Base-by-base conservation (phyloP, 73 alveolate genomes). In the Uronychia binucleata region DNA sequence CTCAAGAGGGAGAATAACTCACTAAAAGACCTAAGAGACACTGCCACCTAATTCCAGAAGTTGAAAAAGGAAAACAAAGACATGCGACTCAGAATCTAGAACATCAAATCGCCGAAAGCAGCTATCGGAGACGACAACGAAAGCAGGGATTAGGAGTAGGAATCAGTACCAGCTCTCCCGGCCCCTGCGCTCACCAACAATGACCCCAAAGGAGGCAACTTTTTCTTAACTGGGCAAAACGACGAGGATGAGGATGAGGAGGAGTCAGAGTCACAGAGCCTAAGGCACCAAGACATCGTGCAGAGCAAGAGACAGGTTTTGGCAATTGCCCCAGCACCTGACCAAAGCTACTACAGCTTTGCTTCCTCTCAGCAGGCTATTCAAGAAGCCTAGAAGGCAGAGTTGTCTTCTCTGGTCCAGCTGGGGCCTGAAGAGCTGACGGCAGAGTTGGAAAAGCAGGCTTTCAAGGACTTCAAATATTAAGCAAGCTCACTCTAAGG, bases 1-100 rank as follows among this genome's bases (percentile, higher is more conserved):
- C 80, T 94, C 0, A 82, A 90, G 78, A 93, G 90, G 59, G 98
- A 94, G 67, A 94, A 94, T 76, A 96, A 92, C 59, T 83, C 91
- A 77, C 84, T 94, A 29, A 89, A 88, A 79, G 85, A 86, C 27
- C 35, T 75, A 34, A 91, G 90, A 25, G 34, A 92, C 30, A 92
- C 94, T 28, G 85, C 78, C 30, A 77, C 93, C 26, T 94, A 90
- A 27, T 84, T 94, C 1, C 97, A 93, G 77, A 59, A 86, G 60
- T 78, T 94, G 75, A 90, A 84, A 79, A 32, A 90, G 75, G 98
- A 94, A 89, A 94, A 94, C 89, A 92, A 93, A 74, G 80, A 85
- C 14, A 89, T 94, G 96, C 89, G 88, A 77, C 57, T 85, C 32
- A 93, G 93, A 75, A 80, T 94, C 29, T 75, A 86, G 60, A 67